phyloP scores from a whole-genome alignment of 305 asterid species.

The Solanum hybrid region DNA sequence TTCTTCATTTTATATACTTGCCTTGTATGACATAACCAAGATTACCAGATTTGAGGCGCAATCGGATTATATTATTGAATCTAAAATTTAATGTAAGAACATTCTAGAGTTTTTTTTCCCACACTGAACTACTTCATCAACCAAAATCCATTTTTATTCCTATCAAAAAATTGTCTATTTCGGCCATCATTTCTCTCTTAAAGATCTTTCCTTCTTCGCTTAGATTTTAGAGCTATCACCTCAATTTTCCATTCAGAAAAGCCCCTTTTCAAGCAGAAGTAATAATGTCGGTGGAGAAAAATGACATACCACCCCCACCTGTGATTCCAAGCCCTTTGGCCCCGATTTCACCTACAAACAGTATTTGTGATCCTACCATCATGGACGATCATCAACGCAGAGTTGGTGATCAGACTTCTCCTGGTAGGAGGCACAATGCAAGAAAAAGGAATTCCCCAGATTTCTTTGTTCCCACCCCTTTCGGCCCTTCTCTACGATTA shows the following conservation, averaged over 20 bases:
- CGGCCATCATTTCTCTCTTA: background rate
- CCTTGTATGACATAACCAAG: background rate
- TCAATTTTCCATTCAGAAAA: background rate
- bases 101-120: background rate
- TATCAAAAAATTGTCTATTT: background rate
- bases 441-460: background rate
- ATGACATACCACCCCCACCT: background rate
- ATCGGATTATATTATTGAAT: background rate
- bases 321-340: background rate
- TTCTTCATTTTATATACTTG: background rate
- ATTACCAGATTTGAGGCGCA: background rate
- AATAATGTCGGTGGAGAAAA: background rate
- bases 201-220: background rate
- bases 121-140: background rate
- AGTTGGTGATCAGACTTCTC: background rate
- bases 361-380: background rate
- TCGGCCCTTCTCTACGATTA: background rate
- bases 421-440: background rate
- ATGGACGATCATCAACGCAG: background rate
- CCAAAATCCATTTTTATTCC: background rate
- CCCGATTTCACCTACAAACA: background rate
- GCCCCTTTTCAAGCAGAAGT: background rate
- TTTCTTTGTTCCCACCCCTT: background rate
- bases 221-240: background rate
- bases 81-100: background rate